Evolutionary conservation across 202 grass and related monocot genomes (phyloP).

Genomic region (Brachypodium distachyon): DNA sequence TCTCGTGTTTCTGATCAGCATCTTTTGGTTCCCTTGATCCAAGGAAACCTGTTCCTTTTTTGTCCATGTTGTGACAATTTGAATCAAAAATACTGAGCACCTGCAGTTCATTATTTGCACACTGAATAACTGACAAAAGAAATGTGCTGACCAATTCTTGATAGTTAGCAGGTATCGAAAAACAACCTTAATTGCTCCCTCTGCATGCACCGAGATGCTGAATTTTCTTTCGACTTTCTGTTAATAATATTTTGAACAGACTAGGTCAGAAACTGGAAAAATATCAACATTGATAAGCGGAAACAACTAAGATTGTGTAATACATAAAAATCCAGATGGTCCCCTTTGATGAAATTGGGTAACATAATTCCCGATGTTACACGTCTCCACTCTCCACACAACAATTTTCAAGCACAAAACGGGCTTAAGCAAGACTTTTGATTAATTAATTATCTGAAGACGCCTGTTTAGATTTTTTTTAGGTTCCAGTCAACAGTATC

Average conservation of each 20-base stretch:
- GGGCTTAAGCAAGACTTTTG: not conserved
- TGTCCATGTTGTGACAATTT: slow-evolving; percentile 71
- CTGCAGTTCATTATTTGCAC: slow-evolving; percentile 44
- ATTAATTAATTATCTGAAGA: not conserved
- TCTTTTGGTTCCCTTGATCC: slow-evolving; percentile 66
- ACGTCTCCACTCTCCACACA: slow-evolving; percentile 9
- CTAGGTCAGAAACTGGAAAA: slow-evolving; percentile 4
- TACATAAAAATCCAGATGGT: slow-evolving; percentile 2
- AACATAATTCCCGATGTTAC: not conserved
- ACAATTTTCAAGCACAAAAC: not conserved
- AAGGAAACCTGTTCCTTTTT: slow-evolving; percentile 51
- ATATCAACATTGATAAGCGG: slow-evolving; percentile 1
- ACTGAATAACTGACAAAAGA: slow-evolving; percentile 27
- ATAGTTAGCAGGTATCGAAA: not conserved
- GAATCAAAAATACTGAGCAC: slow-evolving; percentile 87
- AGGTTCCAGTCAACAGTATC: not conserved
- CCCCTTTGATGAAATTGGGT: not conserved
- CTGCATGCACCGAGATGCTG: slow-evolving; percentile 68
- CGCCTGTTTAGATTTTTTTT: not conserved
- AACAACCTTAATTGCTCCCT: slow-evolving; percentile 93
- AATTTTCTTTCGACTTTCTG: slow-evolving; percentile 91
- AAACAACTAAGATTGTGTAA: not conserved
- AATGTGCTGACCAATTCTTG: slow-evolving; percentile 16
- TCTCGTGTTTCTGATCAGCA: slow-evolving; percentile 70
- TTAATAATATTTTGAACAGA: slow-evolving; percentile 24